Evolutionary conservation across 75 land plant genomes (phyloP), one percentile per base, ranked within the genome.

Genomic region (Pinus albicaulis): DNA sequence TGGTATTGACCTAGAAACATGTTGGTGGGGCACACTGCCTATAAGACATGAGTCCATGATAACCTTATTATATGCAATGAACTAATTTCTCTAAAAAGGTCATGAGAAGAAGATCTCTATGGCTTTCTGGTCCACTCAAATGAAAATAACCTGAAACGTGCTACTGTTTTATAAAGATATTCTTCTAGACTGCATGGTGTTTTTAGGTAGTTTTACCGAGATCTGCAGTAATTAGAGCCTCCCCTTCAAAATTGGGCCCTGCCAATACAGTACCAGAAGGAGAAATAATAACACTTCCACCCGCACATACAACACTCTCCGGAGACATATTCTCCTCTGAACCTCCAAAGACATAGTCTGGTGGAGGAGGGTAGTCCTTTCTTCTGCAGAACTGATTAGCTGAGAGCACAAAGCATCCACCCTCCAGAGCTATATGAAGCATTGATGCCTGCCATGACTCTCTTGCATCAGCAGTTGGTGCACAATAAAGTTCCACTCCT

Each of bases 401-500:
- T 19, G 99, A 96, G 19, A 96, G 83, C 24, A 96, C 97, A 80
- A 93, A 96, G 55, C 97, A 93, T 36, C 97, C 95, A 26, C 97
- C 97, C 75, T 96, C 97, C 11, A 96, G 70, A 19, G 97, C 97
- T 77, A 96, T 90, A 76, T 96, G 97, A n/a, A 85, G 85, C 92
- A 96, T 92, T 63, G 97, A 93, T 60, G 97, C 88, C 80, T 92
- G 99, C 99, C 99, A 96, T 19, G 84, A 76, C 0, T 82, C 86
- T 64, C 95, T 86, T 2, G 92, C 76, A 82, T 96, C 99, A 59
- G 97, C 95, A 13, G 94, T 96, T 0, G 99, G 99, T 34, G 97
- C 97, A 89, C 99, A 96, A 65, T 96, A 96, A 56, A 98, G 83
- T 74, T 98, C 96, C 64, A 98, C 74, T 34, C 99, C 99, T 96